Base-by-base conservation (phyloP, 139 green algal species). In the Chlamydomonas sp. region DNA sequence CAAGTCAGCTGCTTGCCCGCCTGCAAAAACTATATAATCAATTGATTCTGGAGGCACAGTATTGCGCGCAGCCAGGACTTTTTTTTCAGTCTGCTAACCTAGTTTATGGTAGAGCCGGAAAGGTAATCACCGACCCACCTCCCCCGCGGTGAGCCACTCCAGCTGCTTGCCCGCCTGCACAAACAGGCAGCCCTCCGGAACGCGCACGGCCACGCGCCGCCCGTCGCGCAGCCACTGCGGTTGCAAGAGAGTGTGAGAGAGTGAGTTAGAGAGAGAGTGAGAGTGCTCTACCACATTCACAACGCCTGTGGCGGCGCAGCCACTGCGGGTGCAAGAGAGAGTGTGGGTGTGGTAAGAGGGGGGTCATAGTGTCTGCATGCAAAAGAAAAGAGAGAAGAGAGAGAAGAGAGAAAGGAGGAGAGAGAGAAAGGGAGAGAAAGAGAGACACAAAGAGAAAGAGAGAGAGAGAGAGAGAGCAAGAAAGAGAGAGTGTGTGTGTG, bases 151-250 rank as follows among this genome's bases (percentile, higher is more conserved):
- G 2, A 96, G 79, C 79, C 83, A 93, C 80, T 96, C 91, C 66
- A 96, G 70, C 81, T 96, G 89, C 82, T 92, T 95, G 38, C 93
- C 93, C 13, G 93, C 92, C 75, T 91, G 89, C 33, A 97, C 69
- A 13, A 98, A 72, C 58, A 97, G 80, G 73, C 93, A 97, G 35
- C 93, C 84, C 0, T 65, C 31, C 0, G 86, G 89, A 20, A 92
- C 83, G 36, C 66, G 66, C 47, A 97, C 90, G 0, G 83, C 70
- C 43, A 94, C 67, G 6, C 80, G 78, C 30, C 70, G 69, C 2
- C 93, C 93, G 69, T 92, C 77, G 0, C 81, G 71, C 74, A 96
- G 73, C 91, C 92, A 97, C 33, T 87, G 76, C 16, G 16, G 13
- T 26, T 26, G 13, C 10, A 35, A 10, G 26, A 16, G 26, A 22